A percentile compares a stretch with the other conserved stretches of the same genome.
These are phyloP conservation scores for Globisporangium cystogenes DNA, from an alignment of 352 stramenopile genomes.

Conservation along the genomic window DNA sequence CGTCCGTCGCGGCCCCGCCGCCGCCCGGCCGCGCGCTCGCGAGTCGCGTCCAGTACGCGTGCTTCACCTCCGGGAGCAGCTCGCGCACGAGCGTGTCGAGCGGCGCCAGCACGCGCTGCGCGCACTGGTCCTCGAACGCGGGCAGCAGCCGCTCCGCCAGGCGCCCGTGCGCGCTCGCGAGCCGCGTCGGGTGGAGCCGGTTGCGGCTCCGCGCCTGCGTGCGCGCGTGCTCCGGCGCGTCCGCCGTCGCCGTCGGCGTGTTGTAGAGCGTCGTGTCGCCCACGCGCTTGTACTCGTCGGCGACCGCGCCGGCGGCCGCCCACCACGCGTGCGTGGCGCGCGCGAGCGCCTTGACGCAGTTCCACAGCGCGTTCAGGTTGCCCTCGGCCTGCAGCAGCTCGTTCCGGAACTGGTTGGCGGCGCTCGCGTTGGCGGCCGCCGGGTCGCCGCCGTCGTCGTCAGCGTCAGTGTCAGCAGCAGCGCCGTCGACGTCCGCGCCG, in stretches of 20 bases:
- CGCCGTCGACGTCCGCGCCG: conserved; percentile 25
- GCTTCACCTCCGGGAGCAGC: conserved; percentile 64
- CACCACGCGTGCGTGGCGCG: conserved; percentile 66
- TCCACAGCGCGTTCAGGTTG: conserved; percentile 68
- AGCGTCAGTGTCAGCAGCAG: conserved; percentile 15
- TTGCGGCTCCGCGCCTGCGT: neutral
- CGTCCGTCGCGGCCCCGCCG: conserved; percentile 3
- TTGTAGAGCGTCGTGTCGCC: conserved; percentile 48
- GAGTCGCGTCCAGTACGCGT: conserved; percentile 68
- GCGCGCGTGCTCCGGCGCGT: neutral
- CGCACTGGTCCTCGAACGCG: conserved; percentile 36
- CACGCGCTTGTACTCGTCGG: conserved; percentile 63
- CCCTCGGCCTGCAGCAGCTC: conserved; percentile 70
- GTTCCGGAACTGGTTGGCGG: conserved; percentile 56
- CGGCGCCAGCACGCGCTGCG: conserved; percentile 33
- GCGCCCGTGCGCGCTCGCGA: conserved; percentile 23
- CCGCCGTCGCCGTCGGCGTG: conserved; percentile 3
- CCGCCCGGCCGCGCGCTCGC: conserved; percentile 15
- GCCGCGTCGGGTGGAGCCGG: conserved; percentile 13
- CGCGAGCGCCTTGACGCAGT: conserved; percentile 57
- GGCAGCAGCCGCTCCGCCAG: conserved; percentile 32
- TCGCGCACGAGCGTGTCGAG: conserved; percentile 37
- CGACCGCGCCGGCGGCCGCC: conserved; percentile 35
- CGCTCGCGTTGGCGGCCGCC: conserved; percentile 6
- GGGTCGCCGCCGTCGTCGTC: conserved; percentile 6